These are phyloP conservation scores for Rhodocollybia butyracea DNA, from an alignment of 768 basidiomycete species.

Conservation along the genomic window DNA sequence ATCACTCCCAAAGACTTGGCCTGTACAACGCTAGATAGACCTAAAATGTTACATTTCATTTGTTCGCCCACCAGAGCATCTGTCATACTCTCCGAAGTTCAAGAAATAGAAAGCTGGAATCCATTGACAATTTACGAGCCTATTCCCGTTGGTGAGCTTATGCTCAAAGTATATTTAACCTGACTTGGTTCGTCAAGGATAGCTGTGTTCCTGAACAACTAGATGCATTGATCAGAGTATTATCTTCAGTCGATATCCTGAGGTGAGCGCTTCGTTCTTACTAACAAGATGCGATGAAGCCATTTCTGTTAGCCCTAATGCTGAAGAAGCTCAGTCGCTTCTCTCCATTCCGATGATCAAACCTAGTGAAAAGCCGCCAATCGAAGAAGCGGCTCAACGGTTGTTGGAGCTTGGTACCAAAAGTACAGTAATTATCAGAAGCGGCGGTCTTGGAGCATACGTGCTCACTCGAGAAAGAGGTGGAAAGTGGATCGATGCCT, in stretches of 20 bases:
- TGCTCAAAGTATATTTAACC: slow-evolving; percentile 25
- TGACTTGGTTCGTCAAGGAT: slow-evolving; percentile 39
- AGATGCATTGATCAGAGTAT: slow-evolving; percentile 54
- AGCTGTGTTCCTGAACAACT: slow-evolving; percentile 80
- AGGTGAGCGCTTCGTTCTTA: slow-evolving; percentile 42
- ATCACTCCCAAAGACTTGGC: slow-evolving; percentile 69
- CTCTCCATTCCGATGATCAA: slow-evolving; percentile 43
- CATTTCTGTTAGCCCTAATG: slow-evolving; percentile 65
- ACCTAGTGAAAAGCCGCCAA: slow-evolving; percentile 43
- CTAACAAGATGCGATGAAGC: background rate
- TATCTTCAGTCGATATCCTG: slow-evolving; percentile 62
- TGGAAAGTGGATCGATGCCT: slow-evolving; percentile 70
- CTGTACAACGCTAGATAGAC: slow-evolving; percentile 45
- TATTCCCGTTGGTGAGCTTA: slow-evolving; percentile 79
- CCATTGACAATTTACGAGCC: slow-evolving; percentile 81
- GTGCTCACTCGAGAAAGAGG: slow-evolving; percentile 41
- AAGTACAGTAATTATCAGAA: slow-evolving; percentile 71
- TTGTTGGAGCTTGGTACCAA: slow-evolving; percentile 60
- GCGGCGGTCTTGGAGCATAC: slow-evolving; percentile 72
- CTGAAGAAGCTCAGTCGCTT: slow-evolving; percentile 73
- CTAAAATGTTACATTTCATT: slow-evolving; percentile 73
- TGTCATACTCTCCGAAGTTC: slow-evolving; percentile 63
- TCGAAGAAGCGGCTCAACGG: slow-evolving; percentile 64
- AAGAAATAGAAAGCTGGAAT: slow-evolving; percentile 50
- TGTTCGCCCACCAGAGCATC: slow-evolving; percentile 76